A percentile compares a stretch with the other conserved stretches of the same genome.
These are phyloP conservation scores for Meyerozyma guilliermondii DNA, from an alignment of 1,139 yeast genomes.

Conservation along the genomic window DNA sequence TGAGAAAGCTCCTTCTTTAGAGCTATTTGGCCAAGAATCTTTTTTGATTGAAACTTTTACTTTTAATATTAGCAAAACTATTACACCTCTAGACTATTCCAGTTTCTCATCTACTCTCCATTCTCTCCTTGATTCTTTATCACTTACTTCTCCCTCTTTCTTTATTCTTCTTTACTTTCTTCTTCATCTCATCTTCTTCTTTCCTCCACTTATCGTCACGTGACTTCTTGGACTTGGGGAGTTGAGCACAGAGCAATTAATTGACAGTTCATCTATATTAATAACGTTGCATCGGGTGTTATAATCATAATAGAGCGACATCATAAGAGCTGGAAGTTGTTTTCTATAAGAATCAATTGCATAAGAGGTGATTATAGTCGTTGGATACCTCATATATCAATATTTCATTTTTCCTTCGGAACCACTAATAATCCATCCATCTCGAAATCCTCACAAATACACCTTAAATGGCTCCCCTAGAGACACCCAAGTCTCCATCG, in stretches of 20 bases:
- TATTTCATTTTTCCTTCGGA: background rate
- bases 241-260: background rate
- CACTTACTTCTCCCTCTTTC: background rate
- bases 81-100: no score
- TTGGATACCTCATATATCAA: background rate
- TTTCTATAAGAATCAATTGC: no score
- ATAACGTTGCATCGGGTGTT: background rate
- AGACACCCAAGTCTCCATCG: conserved; percentile 40
- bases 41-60: no score
- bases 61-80: no score
- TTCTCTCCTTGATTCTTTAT: background rate
- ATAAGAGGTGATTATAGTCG: background rate
- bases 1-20: no score
- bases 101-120: no score
- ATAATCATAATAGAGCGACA: background rate
- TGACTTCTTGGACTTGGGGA: background rate
- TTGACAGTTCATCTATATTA: background rate
- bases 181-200: background rate
- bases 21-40: no score
- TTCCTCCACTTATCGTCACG: conserved; percentile 1
- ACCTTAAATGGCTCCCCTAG: conserved; percentile 11
- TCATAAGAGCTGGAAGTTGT: background rate
- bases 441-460: background rate
- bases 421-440: background rate
- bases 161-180: background rate